A percentile compares a stretch with the other conserved stretches of the same genome.
phyloP scores from a whole-genome alignment of 352 stramenopile species.

The Pythium rishiriense region DNA sequence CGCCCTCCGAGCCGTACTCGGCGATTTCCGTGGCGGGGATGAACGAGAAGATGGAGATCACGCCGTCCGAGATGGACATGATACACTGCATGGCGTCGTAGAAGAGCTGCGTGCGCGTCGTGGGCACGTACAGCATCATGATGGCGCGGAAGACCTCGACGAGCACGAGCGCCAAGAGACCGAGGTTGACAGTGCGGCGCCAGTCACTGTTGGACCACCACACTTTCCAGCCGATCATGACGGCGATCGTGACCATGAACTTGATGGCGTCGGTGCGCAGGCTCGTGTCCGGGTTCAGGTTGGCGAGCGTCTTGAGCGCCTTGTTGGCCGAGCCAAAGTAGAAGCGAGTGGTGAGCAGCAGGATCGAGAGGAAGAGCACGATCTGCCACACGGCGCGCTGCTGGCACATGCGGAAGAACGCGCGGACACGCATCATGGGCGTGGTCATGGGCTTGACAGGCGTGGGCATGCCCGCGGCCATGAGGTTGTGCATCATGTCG shows the following conservation, averaged over 20 bases:
- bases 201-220: conserved; percentile 42
- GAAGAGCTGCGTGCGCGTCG: conserved; percentile 33
- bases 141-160: conserved; percentile 59
- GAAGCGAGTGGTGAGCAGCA: conserved; percentile 54
- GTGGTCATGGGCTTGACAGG: conserved; percentile 21
- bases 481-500: conserved; percentile 28
- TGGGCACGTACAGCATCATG: conserved; percentile 57
- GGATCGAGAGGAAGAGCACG: conserved; percentile 65
- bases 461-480: conserved; percentile 19
- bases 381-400: conserved; percentile 79
- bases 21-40: conserved; percentile 67
- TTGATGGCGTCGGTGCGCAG: conserved; percentile 48
- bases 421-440: conserved; percentile 25
- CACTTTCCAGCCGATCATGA: conserved; percentile 59
- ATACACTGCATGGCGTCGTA: conserved; percentile 56
- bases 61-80: conserved; percentile 53
- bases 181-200: conserved; percentile 31
- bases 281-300: conserved; percentile 41
- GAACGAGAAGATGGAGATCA: conserved; percentile 73
- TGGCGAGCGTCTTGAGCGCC: conserved; percentile 36
- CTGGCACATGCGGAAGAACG: conserved; percentile 70
- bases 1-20: conserved; percentile 68
- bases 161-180: conserved; percentile 42
- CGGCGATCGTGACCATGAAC: conserved; percentile 47
- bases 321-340: conserved; percentile 52